Percentiles rank a stretch among this genome's conserved stretches.
phyloP scores from a whole-genome alignment of 306 rosid species.

The Luffa aegyptiaca region DNA sequence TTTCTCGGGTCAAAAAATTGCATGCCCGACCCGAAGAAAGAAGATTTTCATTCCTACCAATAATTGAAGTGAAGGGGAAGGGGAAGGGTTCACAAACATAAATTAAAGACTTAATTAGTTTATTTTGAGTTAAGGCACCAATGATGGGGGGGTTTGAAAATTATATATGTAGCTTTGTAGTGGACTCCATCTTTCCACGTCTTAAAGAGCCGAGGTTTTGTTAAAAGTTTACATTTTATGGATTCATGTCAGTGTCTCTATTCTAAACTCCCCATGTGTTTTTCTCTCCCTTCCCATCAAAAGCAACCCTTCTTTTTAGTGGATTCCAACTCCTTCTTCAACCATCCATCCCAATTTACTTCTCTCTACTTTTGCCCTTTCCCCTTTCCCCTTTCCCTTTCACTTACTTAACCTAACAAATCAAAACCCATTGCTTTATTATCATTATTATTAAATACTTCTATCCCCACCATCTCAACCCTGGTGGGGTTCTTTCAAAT shows the following conservation, averaged over 20 bases:
- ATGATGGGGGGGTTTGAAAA: constrained; percentile 20
- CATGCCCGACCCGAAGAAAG: neutral
- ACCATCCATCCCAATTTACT: constrained; percentile 22
- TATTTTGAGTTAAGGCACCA: constrained; percentile 29
- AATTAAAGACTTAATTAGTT: constrained; percentile 13
- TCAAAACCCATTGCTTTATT: neutral
- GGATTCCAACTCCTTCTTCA: constrained; percentile 99
- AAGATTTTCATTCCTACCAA: neutral
- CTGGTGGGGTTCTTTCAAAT: neutral
- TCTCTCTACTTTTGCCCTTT: neutral
- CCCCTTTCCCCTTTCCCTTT: neutral
- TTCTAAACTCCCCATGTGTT: constrained; percentile 33
- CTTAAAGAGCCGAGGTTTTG: constrained; percentile 23
- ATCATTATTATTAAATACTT: neutral
- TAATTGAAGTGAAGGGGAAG: neutral
- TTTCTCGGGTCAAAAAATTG: neutral
- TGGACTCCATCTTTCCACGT: constrained; percentile 80
- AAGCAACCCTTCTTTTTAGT: constrained; percentile 41
- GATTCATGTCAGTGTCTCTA: constrained; percentile 23
- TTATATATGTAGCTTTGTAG: constrained; percentile 18
- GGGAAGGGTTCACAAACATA: neutral
- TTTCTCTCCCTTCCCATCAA: constrained; percentile 35
- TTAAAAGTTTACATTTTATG: neutral
- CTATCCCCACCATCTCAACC: neutral
- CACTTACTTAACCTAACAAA: neutral